Evolutionary conservation across 768 basidiomycete genomes (phyloP).

Genomic region (Pisolithus albus): DNA sequence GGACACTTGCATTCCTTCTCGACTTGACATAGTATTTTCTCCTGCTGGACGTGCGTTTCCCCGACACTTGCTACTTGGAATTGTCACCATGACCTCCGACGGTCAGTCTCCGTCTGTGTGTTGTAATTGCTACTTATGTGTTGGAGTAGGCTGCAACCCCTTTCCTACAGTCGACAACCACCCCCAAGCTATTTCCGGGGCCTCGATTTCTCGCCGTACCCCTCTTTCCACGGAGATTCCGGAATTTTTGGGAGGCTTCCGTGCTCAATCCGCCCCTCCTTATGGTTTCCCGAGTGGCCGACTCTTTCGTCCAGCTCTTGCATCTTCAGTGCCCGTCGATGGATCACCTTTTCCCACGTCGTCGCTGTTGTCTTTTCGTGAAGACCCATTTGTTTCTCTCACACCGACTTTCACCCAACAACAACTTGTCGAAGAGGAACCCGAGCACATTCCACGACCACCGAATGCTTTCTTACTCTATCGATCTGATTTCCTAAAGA

Average conservation of each 20-base stretch:
- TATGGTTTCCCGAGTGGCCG: background rate
- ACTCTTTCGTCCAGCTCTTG: background rate
- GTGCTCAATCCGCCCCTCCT: conserved; percentile 10
- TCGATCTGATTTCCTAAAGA: conserved; percentile 45
- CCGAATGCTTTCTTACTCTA: conserved; percentile 56
- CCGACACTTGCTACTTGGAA: background rate
- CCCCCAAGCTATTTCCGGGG: conserved; percentile 1
- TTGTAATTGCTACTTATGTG: background rate
- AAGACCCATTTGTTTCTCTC: conserved; percentile 3
- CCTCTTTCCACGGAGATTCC: background rate
- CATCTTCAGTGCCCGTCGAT: background rate
- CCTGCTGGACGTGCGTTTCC: conserved; percentile 7
- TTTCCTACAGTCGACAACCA: background rate
- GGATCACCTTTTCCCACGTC: conserved; percentile 5
- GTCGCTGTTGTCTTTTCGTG: background rate
- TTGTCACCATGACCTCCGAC: conserved; percentile 2
- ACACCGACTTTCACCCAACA: background rate
- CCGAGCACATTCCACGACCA: conserved; percentile 38
- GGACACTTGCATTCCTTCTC: background rate
- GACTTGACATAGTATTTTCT: background rate
- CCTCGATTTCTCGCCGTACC: background rate
- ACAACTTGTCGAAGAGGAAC: background rate
- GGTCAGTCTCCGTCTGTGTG: conserved; percentile 3
- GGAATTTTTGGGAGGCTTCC: background rate
- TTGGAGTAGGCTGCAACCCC: conserved; percentile 1